These are phyloP conservation scores for Candida mesenterica DNA, from an alignment of 1,139 yeast genomes.

Conservation along the genomic window DNA sequence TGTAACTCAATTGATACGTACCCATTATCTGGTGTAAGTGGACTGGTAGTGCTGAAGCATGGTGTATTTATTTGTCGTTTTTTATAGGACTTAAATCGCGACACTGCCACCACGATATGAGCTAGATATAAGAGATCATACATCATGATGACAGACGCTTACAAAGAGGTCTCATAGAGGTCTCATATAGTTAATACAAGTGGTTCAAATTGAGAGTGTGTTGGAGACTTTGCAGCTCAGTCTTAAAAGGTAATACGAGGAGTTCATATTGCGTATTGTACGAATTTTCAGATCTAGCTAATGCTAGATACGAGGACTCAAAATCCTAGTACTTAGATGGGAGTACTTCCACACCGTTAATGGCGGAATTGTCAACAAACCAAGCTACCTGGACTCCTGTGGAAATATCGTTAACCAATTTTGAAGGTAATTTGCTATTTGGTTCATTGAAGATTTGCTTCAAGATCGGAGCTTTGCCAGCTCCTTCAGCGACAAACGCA, in stretches of 20 bases:
- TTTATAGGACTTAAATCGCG: too few species aligned
- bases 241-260: too few species aligned
- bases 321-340: conserved; percentile 41
- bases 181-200: too few species aligned
- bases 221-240: too few species aligned
- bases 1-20: neutral
- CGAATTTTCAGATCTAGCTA: too few species aligned
- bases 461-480: conserved; percentile 73
- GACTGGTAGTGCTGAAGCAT: neutral
- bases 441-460: conserved; percentile 64
- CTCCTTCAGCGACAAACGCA: conserved; percentile 89
- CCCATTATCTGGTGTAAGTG: neutral
- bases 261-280: too few species aligned
- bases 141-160: too few species aligned
- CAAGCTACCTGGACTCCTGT: conserved; percentile 57
- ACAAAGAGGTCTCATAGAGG: too few species aligned
- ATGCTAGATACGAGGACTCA: neutral
- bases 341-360: conserved; percentile 57
- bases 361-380: conserved; percentile 79
- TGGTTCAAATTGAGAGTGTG: too few species aligned
- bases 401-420: conserved; percentile 58
- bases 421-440: conserved; percentile 60
- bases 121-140: too few species aligned
- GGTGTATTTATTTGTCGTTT: neutral
- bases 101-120: too few species aligned